Conservation (phyloP, 306 rosid genomes). For the Begonia peltatifolia region DNA sequence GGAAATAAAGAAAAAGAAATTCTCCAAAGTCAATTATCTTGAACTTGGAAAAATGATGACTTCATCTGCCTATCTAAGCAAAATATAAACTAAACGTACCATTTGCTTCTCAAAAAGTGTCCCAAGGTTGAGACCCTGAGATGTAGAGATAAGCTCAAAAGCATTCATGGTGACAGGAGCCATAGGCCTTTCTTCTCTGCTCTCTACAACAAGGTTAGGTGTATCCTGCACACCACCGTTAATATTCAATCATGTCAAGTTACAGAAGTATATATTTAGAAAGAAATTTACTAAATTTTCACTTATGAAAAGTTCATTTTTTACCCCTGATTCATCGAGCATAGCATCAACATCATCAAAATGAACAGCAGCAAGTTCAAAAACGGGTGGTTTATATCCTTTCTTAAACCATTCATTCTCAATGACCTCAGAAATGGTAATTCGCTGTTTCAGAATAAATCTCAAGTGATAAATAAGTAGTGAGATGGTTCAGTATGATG, state of each 20-base stretch:
- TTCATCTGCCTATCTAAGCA: too few species aligned
- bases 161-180: constrained; percentile 89
- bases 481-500: not conserved
- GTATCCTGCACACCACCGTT: constrained; percentile 31
- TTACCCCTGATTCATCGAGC: constrained; percentile 52
- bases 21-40: too few species aligned
- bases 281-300: not conserved
- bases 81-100: constrained; percentile 28
- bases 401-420: constrained; percentile 97
- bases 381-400: constrained; percentile 71
- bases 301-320: constrained; percentile 6
- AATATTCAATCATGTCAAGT: constrained; percentile 7
- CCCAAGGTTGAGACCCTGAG: constrained; percentile 84
- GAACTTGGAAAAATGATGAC: too few species aligned
- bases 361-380: constrained; percentile 58
- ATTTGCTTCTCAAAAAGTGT: constrained; percentile 83
- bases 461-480: constrained; percentile 1
- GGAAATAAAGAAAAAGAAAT: too few species aligned
- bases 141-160: constrained; percentile 86
- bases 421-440: constrained; percentile 63
- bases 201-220: constrained; percentile 60
- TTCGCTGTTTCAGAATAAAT: constrained; percentile 48
- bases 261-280: constrained; percentile 4
- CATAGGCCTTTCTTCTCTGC: constrained; percentile 36
- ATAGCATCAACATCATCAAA: constrained; percentile 66